phyloP scores from a whole-genome alignment of 2,329 filamentous ascomycete genomes.

The Alternaria sp. region DNA sequence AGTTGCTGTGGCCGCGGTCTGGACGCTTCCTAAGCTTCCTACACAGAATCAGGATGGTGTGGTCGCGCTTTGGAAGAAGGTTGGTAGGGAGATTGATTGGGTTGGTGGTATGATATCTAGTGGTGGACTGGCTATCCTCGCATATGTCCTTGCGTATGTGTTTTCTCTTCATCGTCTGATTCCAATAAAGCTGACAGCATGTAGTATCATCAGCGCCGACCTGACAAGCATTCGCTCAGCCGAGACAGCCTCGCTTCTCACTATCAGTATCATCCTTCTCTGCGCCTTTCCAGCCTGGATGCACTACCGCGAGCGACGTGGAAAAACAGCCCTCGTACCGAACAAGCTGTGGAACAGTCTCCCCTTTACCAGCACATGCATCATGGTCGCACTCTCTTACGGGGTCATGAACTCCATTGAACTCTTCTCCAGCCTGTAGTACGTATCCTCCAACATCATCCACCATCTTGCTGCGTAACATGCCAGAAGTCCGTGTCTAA shows the following conservation, averaged over 20 bases:
- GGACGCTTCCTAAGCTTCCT: constrained; percentile 30
- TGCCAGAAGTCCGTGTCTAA: not conserved
- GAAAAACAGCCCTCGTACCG: constrained; percentile 33
- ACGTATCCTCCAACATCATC: constrained; percentile 30
- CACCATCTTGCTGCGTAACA: not conserved
- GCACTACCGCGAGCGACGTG: constrained; percentile 30
- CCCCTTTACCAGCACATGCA: constrained; percentile 62
- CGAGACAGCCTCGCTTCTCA: constrained; percentile 27
- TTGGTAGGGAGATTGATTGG: constrained; percentile 38
- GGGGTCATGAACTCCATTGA: constrained; percentile 48
- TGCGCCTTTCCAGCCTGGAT: constrained; percentile 41
- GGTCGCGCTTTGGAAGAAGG: constrained; percentile 10
- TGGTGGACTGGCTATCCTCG: constrained; percentile 27
- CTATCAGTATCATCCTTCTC: constrained; percentile 31
- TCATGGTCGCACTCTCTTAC: constrained; percentile 49
- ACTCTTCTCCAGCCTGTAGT: constrained; percentile 52
- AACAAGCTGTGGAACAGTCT: constrained; percentile 61
- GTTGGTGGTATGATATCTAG: constrained; percentile 35
- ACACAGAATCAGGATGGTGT: not conserved
- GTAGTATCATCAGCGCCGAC: constrained; percentile 33
- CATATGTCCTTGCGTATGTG: constrained; percentile 35
- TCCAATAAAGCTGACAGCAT: constrained; percentile 6
- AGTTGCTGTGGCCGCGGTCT: constrained; percentile 44
- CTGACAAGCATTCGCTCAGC: constrained; percentile 29
- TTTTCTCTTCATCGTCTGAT: too few species aligned